Base-by-base conservation (phyloP, 1,139 yeast genomes). In the Pichia sp. region DNA sequence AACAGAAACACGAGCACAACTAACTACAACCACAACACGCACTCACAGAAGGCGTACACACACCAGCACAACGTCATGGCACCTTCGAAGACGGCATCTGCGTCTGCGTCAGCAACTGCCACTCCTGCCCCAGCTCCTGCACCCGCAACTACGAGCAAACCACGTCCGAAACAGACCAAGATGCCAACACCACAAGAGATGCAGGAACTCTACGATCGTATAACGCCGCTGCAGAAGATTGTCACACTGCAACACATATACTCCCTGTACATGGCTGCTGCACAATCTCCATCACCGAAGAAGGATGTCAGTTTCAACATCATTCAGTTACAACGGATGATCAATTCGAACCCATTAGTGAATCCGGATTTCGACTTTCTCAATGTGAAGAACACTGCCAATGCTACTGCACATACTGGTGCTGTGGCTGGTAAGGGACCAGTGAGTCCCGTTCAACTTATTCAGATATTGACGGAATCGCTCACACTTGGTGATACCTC, bases 241-340 rank as follows among this genome's bases (percentile, higher is more conserved):
- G 58, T 57, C 19, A 57, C 62, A 4, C 45, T 57, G 24, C 62
- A 57, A 34, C 59, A 57, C 32, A 52, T 57, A 4, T 54, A 57
- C 31, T 54, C 59, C 15, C 46, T 56, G 36, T 57, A 49, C 36
- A 40, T 40, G 44, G 45, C 51, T 20, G 57, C 58, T 20, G 51
- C 58, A 10, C 56, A 52, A 31, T 53, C 53, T 29, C 40, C 53
- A 1, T 8, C 17, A 9, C 49, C 48, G 13, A 51, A 56, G 26
- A 50, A 49, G 26, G 58, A 53, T 13, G 49, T 57, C 5, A 53
- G 59, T 10, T 56, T 57, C 38, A 56, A 57, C 30, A 53, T 57
- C 13, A 42, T 56, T 19, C 59, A 56, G 32, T 39, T 57, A 17
- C 59, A 53, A 31, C 44, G 55, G 13, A 52, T 55, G 55, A 56